Evolutionary conservation across 805 yeast species (phyloP), one percentile per base, ranked within the genome.

Genomic region (Torulaspora maleeae): DNA sequence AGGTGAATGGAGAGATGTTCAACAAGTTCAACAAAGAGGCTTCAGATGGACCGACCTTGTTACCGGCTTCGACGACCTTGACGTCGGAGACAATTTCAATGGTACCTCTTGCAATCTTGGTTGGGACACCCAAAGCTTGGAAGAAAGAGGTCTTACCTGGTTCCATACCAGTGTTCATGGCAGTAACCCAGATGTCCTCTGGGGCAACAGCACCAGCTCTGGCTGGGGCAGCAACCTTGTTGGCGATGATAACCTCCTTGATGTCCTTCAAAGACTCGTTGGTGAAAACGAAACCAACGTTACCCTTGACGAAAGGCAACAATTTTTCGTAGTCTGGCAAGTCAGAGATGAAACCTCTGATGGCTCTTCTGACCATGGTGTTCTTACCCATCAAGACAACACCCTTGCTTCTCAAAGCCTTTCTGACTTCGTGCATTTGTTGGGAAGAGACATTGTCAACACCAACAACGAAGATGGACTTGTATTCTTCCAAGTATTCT

Each of bases 61-160:
- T 69, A 68, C 87, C 86, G 56, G 83, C 82, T 56, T 77, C 81
- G 69, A 90, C 95, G 72, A 93, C 96, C 80, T 86, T 86, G 69
- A 93, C 95, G 71, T 93, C 99, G 66, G 85, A 76, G 74, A 88
- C 89, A 77, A 93, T 93, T 80, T 93, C 99, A 83, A 93, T 93
- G 78, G 96, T 89, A 93, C 99, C 99, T 86, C 99, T 90, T 77
- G 96, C 93, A 89, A 93, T 93, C 95, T 93, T 93, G 87, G 99
- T 93, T 83, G 99, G 99, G 69, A 93, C 96, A 87, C 98, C 98
- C 69, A 93, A 83, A 72, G 99, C 99, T 83, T 93, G 99, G 98
- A 93, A 93, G 95, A 93, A 93, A 72, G 99, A 93, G 70, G 99
- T 93, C 88, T 93, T 93, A 85, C 98, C 98, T 77, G 99, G 99